Percentiles rank a stretch among this genome's conserved stretches.
Evolutionary conservation across 148 eudicot species (phyloP).

Genomic region (Linanthus parryae): DNA sequence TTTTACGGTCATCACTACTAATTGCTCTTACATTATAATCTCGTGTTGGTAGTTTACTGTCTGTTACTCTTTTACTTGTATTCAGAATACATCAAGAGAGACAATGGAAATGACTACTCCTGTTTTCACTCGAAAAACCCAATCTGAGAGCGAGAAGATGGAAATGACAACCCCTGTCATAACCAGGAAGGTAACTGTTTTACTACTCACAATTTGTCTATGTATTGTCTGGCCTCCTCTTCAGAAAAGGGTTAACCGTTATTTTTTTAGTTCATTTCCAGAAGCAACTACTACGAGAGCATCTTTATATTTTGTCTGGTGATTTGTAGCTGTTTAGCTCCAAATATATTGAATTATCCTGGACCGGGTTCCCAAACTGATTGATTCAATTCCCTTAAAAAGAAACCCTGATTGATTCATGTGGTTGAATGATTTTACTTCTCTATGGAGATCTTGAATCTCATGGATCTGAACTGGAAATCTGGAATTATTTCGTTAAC

Average conservation of each 20-base stretch:
- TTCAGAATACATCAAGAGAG: conserved; percentile 59
- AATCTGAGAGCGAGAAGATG: conserved; percentile 71
- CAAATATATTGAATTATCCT: too few species aligned
- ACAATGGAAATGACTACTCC: conserved; percentile 99
- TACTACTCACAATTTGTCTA: not conserved
- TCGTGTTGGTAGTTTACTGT: not conserved
- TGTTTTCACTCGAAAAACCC: conserved; percentile 59
- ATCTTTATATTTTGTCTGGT: too few species aligned
- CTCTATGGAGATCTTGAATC: too few species aligned
- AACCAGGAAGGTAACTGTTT: conserved; percentile 47
- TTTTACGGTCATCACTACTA: conserved; percentile 3
- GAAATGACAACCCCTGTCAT: conserved; percentile 96
- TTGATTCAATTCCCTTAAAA: too few species aligned
- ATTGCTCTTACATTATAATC: not conserved
- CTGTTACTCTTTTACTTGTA: conserved; percentile 2
- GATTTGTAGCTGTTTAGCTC: too few species aligned
- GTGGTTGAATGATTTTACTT: too few species aligned
- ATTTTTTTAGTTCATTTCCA: too few species aligned
- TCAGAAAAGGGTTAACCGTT: not conserved
- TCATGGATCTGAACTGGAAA: too few species aligned
- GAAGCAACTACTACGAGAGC: too few species aligned
- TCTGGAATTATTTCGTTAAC: too few species aligned
- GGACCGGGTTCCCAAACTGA: too few species aligned
- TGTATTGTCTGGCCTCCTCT: not conserved
- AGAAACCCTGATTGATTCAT: too few species aligned